phyloP scores from a whole-genome alignment of 2,329 filamentous ascomycete species.

The Immersiporthe knoxdaviesiana region DNA sequence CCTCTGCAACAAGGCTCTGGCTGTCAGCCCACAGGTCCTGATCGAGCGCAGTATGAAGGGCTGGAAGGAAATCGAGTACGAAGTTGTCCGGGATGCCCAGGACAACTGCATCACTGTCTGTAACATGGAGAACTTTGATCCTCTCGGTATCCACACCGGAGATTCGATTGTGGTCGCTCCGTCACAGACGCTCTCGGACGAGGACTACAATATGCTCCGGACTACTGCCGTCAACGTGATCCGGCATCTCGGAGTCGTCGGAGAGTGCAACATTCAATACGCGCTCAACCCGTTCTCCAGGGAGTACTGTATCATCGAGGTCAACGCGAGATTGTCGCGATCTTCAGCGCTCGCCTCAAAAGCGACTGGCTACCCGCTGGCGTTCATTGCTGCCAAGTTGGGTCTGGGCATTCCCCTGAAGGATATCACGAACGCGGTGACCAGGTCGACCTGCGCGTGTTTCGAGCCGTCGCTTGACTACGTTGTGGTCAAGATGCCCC shows the following conservation, averaged over 20 bases:
- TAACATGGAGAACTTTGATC: constrained; percentile 99
- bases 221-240: constrained; percentile 98
- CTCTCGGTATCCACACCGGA: constrained; percentile 95
- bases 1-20: constrained; percentile 92
- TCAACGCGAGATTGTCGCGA: constrained; percentile 96
- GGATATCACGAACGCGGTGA: constrained; percentile 95
- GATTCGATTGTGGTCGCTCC: constrained; percentile 98
- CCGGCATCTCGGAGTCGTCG: constrained; percentile 92
- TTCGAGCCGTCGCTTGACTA: constrained; percentile 99
- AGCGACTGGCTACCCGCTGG: constrained; percentile 94
- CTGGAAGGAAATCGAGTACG: constrained; percentile 99
- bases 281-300: constrained; percentile 94
- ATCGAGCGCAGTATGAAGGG: constrained; percentile 99
- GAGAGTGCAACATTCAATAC: constrained; percentile 99
- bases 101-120: constrained; percentile 99
- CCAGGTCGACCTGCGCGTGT: constrained; percentile 92
- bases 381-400: constrained; percentile 95
- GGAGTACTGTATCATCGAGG: constrained; percentile 98
- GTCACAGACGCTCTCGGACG: constrained; percentile 94
- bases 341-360: constrained; percentile 97
- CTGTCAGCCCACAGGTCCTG: constrained; percentile 91
- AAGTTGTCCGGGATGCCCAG: constrained; percentile 93
- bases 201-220: constrained; percentile 99
- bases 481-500: constrained; percentile 96
- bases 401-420: constrained; percentile 94